Evolutionary conservation across 1,284 basidiomycete species (phyloP).

Genomic region (Sparassis latifolia): DNA sequence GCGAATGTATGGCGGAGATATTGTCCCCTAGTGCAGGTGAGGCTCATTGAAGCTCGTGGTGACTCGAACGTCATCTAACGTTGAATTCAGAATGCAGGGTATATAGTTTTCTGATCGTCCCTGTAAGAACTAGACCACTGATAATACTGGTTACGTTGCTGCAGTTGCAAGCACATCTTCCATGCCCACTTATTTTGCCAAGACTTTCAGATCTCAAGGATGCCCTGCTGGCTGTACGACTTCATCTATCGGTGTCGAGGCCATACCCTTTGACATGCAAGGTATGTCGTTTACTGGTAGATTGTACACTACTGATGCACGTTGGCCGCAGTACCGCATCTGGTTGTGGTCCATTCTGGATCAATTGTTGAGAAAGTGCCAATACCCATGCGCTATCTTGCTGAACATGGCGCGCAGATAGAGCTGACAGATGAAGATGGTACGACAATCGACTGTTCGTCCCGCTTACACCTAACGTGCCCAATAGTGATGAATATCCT

Average conservation of each 20-base stretch:
- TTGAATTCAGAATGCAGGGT: conserved; percentile 2
- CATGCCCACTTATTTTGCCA: conserved; percentile 8
- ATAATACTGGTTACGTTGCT: neutral
- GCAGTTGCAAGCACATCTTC: conserved; percentile 7
- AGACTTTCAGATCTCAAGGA: neutral
- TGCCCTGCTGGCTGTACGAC: conserved; percentile 7
- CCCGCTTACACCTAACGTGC: neutral
- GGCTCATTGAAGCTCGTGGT: neutral
- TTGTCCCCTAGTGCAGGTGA: conserved; percentile 6
- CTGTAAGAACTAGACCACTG: neutral
- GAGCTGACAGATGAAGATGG: neutral
- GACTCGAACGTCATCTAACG: too few species aligned
- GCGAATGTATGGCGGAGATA: neutral
- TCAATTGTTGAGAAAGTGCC: conserved; percentile 4
- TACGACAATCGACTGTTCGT: neutral
- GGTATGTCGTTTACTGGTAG: neutral
- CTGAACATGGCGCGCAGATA: neutral
- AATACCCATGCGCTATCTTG: neutral
- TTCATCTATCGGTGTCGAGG: neutral
- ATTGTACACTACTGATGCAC: neutral
- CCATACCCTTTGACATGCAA: conserved; percentile 4
- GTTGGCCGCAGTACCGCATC: conserved; percentile 1
- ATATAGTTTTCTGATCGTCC: neutral
- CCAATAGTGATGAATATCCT: neutral
- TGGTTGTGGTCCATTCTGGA: conserved; percentile 8